Evolutionary conservation across 2,329 filamentous ascomycete species (phyloP), one percentile per base, ranked within the genome.

Genomic region (Hypoxylon sp.): DNA sequence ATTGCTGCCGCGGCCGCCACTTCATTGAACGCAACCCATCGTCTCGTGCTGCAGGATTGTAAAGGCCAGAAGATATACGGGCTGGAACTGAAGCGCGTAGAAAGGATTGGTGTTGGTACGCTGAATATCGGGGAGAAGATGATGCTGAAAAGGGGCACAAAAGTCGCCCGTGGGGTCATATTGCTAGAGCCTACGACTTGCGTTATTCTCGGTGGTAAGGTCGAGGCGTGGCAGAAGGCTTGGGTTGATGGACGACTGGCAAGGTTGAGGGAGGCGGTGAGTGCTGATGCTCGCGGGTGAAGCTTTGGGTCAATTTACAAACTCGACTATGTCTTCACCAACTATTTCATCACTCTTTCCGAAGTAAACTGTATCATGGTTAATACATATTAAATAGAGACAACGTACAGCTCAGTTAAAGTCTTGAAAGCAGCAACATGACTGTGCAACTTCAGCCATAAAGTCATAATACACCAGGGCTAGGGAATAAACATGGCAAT

Each of bases 121-220:
- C 85, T 85, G 9, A 80, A 84, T 52, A 94, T 98, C 67, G 96
- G 96, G 1, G 87, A 90, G 73, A 99, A 99, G 82, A 76, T 98
- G 24, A 74, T 97, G 44, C 79, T 99, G 53, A 89, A 84, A 71
- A 84, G 89, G 70, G 85, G 88, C 4, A 85, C 86, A 2, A 84
- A 89, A 5, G 88, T 97, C 2, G 88, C 92, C 4, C 86, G 95
- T 62, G 96, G 94, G 0, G 87, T 92, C 54, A 75, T 97, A n/a
- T 81, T 98, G 79, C 83, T 99, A 19, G 91, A 94, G 69, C 90
- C 93, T 1, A 82, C 82, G 1, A 89, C 80, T 63, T 90, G 89
- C 59, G 85, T 87, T n/a, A 77, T 97, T 1, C 80, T 98, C n/a
- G 96, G 96, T 1, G 96, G 96, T 0, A 97, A 93, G 81, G 87